Evolutionary conservation across 1,139 yeast genomes (phyloP).

Genomic region (Hansenula lynferdii): DNA sequence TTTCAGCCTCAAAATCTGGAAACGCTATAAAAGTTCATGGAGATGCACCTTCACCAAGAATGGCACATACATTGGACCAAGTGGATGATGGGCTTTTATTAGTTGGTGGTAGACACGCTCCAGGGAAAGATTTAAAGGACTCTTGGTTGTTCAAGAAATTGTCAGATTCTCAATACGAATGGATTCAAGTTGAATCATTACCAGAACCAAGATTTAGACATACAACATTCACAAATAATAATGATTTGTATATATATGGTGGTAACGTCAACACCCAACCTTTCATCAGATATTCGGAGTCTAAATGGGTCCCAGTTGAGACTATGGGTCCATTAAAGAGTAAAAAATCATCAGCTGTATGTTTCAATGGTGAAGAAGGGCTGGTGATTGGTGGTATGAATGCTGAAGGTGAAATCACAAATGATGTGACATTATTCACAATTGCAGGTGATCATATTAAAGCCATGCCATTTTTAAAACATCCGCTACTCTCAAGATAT

Average conservation of each 20-base stretch:
- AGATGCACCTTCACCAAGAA: slow-evolving; percentile 34
- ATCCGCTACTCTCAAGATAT: slow-evolving; percentile 37
- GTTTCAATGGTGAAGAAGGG: slow-evolving; percentile 36
- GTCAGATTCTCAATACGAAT: slow-evolving; percentile 15
- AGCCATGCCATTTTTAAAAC: not conserved
- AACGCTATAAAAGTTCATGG: slow-evolving; percentile 2
- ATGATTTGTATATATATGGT: slow-evolving; percentile 47
- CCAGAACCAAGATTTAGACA: slow-evolving; percentile 53
- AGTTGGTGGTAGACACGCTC: slow-evolving; percentile 71
- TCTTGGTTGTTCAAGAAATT: slow-evolving; percentile 30
- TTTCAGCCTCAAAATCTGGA: slow-evolving; percentile 11
- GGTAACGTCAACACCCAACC: slow-evolving; percentile 32
- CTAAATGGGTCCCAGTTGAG: slow-evolving; percentile 18
- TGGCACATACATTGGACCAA: slow-evolving; percentile 53
- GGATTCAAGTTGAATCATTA: slow-evolving; percentile 36
- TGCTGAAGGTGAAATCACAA: slow-evolving; percentile 29
- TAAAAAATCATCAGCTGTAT: slow-evolving; percentile 31
- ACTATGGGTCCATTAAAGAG: slow-evolving; percentile 12
- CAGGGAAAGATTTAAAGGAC: slow-evolving; percentile 41
- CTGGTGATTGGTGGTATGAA: slow-evolving; percentile 52
- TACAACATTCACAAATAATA: slow-evolving; percentile 32
- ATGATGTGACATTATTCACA: slow-evolving; percentile 30
- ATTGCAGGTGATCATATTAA: slow-evolving; percentile 12
- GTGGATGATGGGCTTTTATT: slow-evolving; percentile 32
- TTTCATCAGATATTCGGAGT: slow-evolving; percentile 25